Percentiles rank a stretch among this genome's conserved stretches.
Conservation (phyloP, 257 asterid genomes). For the Solanum habrochaites region DNA sequence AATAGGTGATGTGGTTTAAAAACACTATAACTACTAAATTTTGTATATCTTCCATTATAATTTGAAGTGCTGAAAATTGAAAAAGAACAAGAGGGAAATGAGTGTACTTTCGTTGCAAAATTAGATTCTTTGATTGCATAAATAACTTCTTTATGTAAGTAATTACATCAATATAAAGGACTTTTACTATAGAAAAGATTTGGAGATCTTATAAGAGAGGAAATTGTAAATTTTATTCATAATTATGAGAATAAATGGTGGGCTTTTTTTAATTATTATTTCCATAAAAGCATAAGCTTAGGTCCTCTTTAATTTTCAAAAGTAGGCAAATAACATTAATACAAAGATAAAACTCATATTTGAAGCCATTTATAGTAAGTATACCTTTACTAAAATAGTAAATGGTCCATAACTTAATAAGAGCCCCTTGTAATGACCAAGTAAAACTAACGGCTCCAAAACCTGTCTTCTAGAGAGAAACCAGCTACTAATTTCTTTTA, state of each 20-base stretch:
- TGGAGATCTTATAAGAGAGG: neutral
- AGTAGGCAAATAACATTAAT: neutral
- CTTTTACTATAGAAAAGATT: neutral
- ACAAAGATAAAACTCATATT: neutral
- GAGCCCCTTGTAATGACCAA: neutral
- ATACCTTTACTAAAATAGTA: slow-evolving; percentile 3
- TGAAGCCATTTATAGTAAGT: neutral
- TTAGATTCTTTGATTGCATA: neutral
- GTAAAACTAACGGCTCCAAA: slow-evolving; percentile 26
- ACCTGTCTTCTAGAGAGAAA: slow-evolving; percentile 5
- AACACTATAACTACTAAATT: neutral
- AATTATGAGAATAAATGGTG: neutral
- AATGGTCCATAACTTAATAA: slow-evolving; percentile 14
- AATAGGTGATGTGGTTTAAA: neutral
- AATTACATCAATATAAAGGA: neutral
- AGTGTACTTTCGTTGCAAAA: neutral
- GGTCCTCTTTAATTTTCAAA: neutral
- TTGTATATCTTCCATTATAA: neutral
- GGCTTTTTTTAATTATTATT: neutral
- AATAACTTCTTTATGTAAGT: neutral
- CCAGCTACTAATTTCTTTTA: slow-evolving; percentile 9
- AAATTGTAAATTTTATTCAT: neutral
- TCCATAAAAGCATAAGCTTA: neutral
- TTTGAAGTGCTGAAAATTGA: neutral
- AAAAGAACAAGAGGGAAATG: neutral